Base-by-base conservation (phyloP, 2,329 filamentous ascomycete species). In the Sporothrix luriei region DNA sequence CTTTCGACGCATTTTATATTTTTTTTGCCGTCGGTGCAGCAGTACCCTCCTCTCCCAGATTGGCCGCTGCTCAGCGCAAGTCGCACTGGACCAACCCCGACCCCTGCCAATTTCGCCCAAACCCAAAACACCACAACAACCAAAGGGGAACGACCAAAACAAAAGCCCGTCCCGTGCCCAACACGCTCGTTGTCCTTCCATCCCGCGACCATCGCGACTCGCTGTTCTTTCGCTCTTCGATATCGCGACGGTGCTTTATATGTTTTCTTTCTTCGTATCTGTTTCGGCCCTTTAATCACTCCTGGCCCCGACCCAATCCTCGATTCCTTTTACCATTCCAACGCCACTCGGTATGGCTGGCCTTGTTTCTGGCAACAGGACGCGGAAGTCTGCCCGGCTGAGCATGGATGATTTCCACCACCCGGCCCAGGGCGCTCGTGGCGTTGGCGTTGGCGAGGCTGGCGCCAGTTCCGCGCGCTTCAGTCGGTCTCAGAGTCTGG, bases 321-420 rank as follows among this genome's bases (percentile, higher is more conserved):
- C 43, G 46, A 64, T 26, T 11, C 55, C 33, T 51, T 29, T 33
- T 43, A 9, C 7, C n/a, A 11, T 10, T 38, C 13, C 33, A 16
- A 52, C 40, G 10, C 21, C 43, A n/a, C 16, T 43, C 7, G 14
- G 33, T 10, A 66, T 68, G 55, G 26, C 55, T 43, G 33, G 68
- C 62, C 55, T 54, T 66, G 64, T 48, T 55, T 48, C 64, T 51
- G 51, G 55, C 48, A 46, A 52, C 33, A n/a, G 55, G 24, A 16
- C 69, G 21, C 24, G 69, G 48, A 52, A 61, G 69, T 55, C 49
- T 21, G 26, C 62, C 54, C 57, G 48, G 55, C 26, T 59, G 48
- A 68, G 51, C 26, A 70, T 68, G 69, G 69, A 70, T 29, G 52
- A 66, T 40, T 43, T 68, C 19, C 65, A 64, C 66, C 62, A 33